phyloP scores from a whole-genome alignment of 768 basidiomycete genomes.

The Tricholoma hemisulphureum region DNA sequence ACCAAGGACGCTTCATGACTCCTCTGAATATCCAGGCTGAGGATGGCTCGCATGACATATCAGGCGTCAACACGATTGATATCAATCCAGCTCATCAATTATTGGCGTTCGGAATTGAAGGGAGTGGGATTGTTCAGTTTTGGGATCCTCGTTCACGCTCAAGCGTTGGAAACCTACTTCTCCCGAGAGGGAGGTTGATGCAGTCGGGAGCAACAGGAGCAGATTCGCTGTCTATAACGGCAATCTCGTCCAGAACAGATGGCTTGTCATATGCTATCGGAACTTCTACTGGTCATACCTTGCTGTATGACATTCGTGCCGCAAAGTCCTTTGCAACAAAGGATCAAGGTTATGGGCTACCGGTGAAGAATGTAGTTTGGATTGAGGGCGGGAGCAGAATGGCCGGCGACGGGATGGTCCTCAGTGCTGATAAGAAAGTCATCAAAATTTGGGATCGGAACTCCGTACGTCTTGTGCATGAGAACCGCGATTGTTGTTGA shows the following conservation, averaged over 20 bases:
- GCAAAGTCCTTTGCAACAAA: constrained; percentile 82
- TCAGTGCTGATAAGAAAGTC: constrained; percentile 95
- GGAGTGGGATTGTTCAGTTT: constrained; percentile 84
- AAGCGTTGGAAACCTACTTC: constrained; percentile 62
- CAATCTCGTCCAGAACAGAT: constrained; percentile 80
- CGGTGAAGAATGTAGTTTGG: constrained; percentile 84
- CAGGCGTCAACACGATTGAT: constrained; percentile 88
- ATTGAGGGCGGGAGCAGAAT: constrained; percentile 81
- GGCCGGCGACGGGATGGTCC: constrained; percentile 84
- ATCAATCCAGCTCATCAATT: constrained; percentile 92
- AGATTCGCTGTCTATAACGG: constrained; percentile 64
- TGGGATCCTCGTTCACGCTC: constrained; percentile 92
- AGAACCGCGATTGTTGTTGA: background rate
- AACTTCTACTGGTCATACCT: constrained; percentile 90
- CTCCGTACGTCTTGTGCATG: constrained; percentile 48
- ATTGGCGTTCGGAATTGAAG: constrained; percentile 86
- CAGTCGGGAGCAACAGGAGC: constrained; percentile 35
- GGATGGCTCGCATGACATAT: constrained; percentile 52
- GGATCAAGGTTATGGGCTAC: constrained; percentile 95
- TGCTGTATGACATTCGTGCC: constrained; percentile 92
- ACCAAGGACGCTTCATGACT: constrained; percentile 89
- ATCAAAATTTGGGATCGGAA: constrained; percentile 95
- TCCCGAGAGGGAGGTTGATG: constrained; percentile 56
- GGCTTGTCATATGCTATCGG: constrained; percentile 94
- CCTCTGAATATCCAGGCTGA: constrained; percentile 63